Conservation (phyloP, 225 moss, liverwort and hornwort genomes). For the Pleurozium schreberi region DNA sequence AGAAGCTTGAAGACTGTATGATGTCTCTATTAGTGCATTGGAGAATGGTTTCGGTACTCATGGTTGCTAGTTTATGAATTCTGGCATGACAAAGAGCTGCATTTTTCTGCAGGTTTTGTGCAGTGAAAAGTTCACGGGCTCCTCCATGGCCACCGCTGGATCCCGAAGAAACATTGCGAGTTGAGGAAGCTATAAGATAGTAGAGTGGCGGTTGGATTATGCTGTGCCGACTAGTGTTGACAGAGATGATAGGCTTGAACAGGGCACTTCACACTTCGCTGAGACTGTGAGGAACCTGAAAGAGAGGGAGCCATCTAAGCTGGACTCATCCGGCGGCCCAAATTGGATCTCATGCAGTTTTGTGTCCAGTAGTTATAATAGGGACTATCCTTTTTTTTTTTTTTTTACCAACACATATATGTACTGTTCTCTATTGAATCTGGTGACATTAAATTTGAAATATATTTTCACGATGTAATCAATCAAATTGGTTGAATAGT, state of each 20-base stretch:
- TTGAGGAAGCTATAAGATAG: conserved; percentile 92
- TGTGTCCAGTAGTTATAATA: neutral
- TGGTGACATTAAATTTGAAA: neutral
- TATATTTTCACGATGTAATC: neutral
- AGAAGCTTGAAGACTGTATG: neutral
- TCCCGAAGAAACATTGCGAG: conserved; percentile 73
- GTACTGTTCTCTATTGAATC: neutral
- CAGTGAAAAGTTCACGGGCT: conserved; percentile 88
- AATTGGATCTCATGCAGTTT: neutral
- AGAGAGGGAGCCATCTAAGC: conserved; percentile 77
- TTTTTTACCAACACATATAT: neutral
- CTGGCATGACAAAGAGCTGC: neutral
- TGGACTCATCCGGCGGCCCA: conserved; percentile 18
- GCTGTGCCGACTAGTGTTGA: conserved; percentile 97
- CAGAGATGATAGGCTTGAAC: conserved; percentile 86
- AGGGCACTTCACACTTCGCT: conserved; percentile 92
- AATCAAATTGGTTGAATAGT: neutral
- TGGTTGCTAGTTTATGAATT: neutral
- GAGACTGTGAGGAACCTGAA: conserved; percentile 82
- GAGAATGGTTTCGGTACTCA: neutral
- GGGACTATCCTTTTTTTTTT: neutral
- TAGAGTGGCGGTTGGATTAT: conserved; percentile 91
- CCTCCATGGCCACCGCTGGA: conserved; percentile 91
- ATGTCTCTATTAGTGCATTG: neutral
- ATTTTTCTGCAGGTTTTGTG: conserved; percentile 73